phyloP scores from a whole-genome alignment of 257 asterid species.

The Fraxinus cuspidata region DNA sequence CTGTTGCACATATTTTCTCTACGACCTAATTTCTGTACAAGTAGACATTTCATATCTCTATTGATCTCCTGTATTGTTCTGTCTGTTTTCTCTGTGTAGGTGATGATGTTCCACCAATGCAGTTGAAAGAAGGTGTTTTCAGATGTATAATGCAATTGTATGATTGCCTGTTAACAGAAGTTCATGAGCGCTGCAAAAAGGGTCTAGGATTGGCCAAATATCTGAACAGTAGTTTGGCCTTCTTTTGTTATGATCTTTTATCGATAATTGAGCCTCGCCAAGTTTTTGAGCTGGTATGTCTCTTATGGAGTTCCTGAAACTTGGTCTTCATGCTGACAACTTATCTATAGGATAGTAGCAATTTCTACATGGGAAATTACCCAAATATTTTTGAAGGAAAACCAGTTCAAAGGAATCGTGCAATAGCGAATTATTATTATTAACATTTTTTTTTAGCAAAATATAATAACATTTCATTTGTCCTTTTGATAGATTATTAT shows the following conservation, averaged over 20 bases:
- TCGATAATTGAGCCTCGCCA: slow-evolving; percentile 97
- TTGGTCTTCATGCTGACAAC: slow-evolving; percentile 13
- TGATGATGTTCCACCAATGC: slow-evolving; percentile 98
- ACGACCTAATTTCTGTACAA: background rate
- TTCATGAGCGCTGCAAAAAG: slow-evolving; percentile 97
- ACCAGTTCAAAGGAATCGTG: slow-evolving; percentile 6
- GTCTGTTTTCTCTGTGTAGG: slow-evolving; percentile 46
- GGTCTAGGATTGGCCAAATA: slow-evolving; percentile 94
- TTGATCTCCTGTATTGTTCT: slow-evolving; percentile 10
- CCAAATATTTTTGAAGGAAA: background rate
- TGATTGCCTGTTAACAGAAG: slow-evolving; percentile 98
- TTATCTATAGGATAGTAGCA: background rate
- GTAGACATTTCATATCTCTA: slow-evolving; percentile 14
- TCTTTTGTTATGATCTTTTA: slow-evolving; percentile 96
- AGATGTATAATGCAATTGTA: slow-evolving; percentile 93
- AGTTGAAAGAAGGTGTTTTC: slow-evolving; percentile 94
- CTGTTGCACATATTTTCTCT: background rate
- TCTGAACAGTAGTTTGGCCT: slow-evolving; percentile 95
- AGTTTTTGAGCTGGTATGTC: slow-evolving; percentile 95
- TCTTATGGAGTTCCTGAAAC: slow-evolving; percentile 25
- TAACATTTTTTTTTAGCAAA: background rate
- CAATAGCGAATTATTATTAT: background rate
- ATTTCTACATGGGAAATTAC: slow-evolving; percentile 4
- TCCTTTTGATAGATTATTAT: background rate
- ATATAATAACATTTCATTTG: background rate